phyloP scores from a whole-genome alignment of 2,329 filamentous ascomycete genomes.

The Aspergillus vadensis region DNA sequence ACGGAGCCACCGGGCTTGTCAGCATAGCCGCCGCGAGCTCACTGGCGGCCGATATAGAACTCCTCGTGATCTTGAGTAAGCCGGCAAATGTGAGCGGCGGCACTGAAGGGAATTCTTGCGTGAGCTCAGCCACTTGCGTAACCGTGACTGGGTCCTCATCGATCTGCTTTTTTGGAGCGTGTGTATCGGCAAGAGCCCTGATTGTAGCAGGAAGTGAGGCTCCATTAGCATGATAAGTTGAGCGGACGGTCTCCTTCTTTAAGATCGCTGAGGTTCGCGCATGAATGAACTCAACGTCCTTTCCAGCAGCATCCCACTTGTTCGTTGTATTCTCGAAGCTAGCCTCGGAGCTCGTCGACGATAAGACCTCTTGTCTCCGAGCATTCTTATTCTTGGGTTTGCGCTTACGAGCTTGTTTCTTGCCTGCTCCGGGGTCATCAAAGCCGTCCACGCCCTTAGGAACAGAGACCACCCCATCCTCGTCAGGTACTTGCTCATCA shows the following conservation, averaged over 20 bases:
- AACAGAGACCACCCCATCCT: conserved; percentile 45
- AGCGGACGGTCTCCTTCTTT: conserved; percentile 52
- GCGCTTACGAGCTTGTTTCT: conserved; percentile 48
- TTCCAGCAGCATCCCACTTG: conserved; percentile 59
- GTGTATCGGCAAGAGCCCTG: conserved; percentile 52
- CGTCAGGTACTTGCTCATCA: conserved; percentile 63
- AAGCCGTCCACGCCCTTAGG: conserved; percentile 83
- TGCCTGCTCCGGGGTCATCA: conserved; percentile 54
- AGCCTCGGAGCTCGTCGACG: conserved; percentile 18
- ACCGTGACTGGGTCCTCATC: conserved; percentile 48
- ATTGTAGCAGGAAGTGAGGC: conserved; percentile 61
- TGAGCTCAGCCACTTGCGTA: conserved; percentile 56
- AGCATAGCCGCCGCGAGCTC: conserved; percentile 61
- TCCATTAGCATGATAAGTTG: conserved; percentile 61
- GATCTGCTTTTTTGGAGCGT: conserved; percentile 43
- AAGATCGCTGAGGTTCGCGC: conserved; percentile 52
- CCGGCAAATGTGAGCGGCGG: conserved; percentile 52
- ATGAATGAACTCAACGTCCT: conserved; percentile 64
- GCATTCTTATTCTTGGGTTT: conserved; percentile 40
- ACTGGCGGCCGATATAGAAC: conserved; percentile 59
- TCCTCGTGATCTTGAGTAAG: conserved; percentile 59
- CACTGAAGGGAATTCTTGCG: conserved; percentile 57
- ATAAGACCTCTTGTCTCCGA: conserved; percentile 26
- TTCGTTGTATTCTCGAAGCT: conserved; percentile 40
- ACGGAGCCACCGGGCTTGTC: conserved; percentile 34